Percentiles rank a stretch among this genome's conserved stretches.
Conservation (phyloP, 1,139 yeast species). For the Candida sanyaensis region DNA sequence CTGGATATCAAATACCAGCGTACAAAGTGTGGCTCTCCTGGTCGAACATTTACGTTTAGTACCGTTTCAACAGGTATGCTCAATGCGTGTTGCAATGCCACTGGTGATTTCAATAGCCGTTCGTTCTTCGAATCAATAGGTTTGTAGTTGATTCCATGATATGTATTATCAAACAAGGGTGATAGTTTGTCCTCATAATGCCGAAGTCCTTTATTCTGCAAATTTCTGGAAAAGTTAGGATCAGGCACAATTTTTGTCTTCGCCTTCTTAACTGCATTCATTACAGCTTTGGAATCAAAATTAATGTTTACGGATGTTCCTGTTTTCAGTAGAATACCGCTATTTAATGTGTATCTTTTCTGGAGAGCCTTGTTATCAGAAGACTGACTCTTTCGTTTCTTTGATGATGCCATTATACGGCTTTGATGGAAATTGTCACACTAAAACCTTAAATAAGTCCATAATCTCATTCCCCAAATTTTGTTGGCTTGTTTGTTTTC, state of each 20-base stretch:
- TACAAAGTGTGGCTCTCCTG: conserved; percentile 50
- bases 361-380: no score
- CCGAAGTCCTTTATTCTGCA: conserved; percentile 6
- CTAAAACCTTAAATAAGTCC: no score
- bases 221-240: conserved; percentile 1
- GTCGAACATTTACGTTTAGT: conserved; percentile 34
- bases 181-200: conserved; percentile 18
- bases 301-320: background rate
- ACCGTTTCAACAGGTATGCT: conserved; percentile 36
- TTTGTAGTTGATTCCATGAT: conserved; percentile 1
- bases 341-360: background rate
- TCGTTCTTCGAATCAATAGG: background rate
- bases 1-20: conserved; percentile 65
- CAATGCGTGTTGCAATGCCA: conserved; percentile 26
- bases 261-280: conserved; percentile 7
- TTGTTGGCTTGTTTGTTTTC: no score
- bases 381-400: background rate
- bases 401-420: background rate
- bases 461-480: no score
- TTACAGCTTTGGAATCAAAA: conserved; percentile 1
- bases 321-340: background rate
- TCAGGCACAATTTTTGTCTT: conserved; percentile 10
- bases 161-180: conserved; percentile 14
- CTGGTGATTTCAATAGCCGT: conserved; percentile 14
- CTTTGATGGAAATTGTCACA: background rate